phyloP scores from a whole-genome alignment of 306 rosid genomes.

The Oxytropis ochrocephala region DNA sequence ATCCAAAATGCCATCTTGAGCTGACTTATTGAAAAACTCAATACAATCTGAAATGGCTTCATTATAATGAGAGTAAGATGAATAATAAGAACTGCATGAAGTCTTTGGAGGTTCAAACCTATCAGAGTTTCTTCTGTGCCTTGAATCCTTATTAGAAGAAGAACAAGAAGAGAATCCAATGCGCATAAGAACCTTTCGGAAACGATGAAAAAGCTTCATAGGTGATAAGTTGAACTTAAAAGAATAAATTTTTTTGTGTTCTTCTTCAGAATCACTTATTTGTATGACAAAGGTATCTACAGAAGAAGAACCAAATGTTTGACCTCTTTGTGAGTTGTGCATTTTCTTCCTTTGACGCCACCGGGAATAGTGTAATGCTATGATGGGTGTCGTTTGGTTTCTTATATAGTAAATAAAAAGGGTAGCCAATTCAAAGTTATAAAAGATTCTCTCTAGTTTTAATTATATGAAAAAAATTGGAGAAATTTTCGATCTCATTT shows the following conservation, averaged over 20 bases:
- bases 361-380: conserved; percentile 74
- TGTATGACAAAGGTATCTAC: conserved; percentile 34
- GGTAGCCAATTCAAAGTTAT: conserved; percentile 11
- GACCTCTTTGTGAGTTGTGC: conserved; percentile 37
- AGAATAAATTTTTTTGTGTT: neutral
- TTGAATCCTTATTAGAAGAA: neutral
- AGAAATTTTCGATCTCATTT: no score
- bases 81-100: conserved; percentile 75
- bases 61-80: conserved; percentile 71
- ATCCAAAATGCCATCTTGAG: conserved; percentile 46
- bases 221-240: conserved; percentile 42
- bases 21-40: conserved; percentile 80
- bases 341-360: conserved; percentile 42
- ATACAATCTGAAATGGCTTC: conserved; percentile 86
- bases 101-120: conserved; percentile 80
- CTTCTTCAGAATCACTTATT: neutral
- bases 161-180: conserved; percentile 33
- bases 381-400: conserved; percentile 56
- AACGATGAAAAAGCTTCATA: conserved; percentile 67
- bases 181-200: conserved; percentile 62
- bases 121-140: conserved; percentile 37
- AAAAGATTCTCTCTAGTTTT: neutral
- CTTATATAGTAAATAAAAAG: conserved; percentile 21
- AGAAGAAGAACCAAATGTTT: neutral
- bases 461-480: no score